Percentiles rank a stretch among this genome's conserved stretches.
phyloP scores from a whole-genome alignment of 768 basidiomycete species.

The Lactifluus echinatus region DNA sequence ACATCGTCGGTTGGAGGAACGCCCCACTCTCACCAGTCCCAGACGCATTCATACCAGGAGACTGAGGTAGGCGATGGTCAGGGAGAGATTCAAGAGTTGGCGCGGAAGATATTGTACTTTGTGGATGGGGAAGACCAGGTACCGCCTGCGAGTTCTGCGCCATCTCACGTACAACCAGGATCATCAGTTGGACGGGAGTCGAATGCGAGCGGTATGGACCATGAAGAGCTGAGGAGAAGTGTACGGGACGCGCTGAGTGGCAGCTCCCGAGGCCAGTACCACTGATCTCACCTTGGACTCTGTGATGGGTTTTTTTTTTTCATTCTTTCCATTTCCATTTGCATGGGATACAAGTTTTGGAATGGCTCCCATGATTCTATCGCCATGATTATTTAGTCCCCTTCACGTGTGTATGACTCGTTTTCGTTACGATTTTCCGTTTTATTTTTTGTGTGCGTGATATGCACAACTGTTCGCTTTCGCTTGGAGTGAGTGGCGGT shows the following conservation, averaged over 20 bases:
- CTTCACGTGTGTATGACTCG: slow-evolving; percentile 12
- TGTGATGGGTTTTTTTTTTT: background rate
- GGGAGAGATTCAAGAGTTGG: slow-evolving; percentile 82
- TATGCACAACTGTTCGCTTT: background rate
- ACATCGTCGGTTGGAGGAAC: slow-evolving; percentile 63
- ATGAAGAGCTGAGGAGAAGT: slow-evolving; percentile 73
- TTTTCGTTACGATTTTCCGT: background rate
- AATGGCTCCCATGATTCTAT: background rate
- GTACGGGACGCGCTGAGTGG: slow-evolving; percentile 76
- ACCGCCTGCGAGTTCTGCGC: slow-evolving; percentile 50
- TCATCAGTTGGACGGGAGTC: slow-evolving; percentile 57
- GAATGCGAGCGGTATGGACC: slow-evolving; percentile 43
- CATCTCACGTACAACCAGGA: slow-evolving; percentile 61
- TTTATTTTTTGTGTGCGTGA: background rate
- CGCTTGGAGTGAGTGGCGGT: too few relatives aligned
- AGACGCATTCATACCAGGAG: slow-evolving; percentile 65
- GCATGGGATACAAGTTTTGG: background rate
- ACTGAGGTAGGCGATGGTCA: slow-evolving; percentile 83
- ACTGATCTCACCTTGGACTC: slow-evolving; percentile 6
- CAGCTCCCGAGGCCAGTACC: slow-evolving; percentile 38
- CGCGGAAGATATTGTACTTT: slow-evolving; percentile 78
- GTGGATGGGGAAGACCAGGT: slow-evolving; percentile 68
- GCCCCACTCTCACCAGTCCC: slow-evolving; percentile 60
- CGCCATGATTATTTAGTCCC: slow-evolving; percentile 11
- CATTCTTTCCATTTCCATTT: background rate